These are phyloP conservation scores for Yamadazyma sp. DNA, from an alignment of 1,139 yeast genomes.

Conservation along the genomic window DNA sequence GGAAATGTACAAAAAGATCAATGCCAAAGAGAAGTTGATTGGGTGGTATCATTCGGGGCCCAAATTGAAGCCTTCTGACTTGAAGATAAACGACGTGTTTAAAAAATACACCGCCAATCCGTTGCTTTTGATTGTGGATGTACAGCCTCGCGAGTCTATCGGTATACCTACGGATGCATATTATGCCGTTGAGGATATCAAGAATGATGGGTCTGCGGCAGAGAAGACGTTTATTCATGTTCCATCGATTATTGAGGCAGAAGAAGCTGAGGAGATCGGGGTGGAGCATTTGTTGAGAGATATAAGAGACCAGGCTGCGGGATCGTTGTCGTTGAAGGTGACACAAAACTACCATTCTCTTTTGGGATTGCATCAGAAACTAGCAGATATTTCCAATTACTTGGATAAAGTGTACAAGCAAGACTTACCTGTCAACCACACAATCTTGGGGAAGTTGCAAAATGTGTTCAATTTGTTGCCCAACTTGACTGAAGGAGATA, in stretches of 20 bases:
- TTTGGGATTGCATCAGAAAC: conserved; percentile 79
- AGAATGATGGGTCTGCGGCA: conserved; percentile 93
- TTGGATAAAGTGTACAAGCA: conserved; percentile 72
- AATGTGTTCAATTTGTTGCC: conserved; percentile 94
- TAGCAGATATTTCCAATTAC: conserved; percentile 77
- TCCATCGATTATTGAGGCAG: conserved; percentile 92
- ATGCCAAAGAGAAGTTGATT: conserved; percentile 91
- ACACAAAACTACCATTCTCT: conserved; percentile 89
- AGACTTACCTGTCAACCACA: conserved; percentile 83
- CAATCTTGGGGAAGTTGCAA: conserved; percentile 87
- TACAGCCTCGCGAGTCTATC: conserved; percentile 65
- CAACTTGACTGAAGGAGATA: conserved; percentile 48
- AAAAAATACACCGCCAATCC: conserved; percentile 84
- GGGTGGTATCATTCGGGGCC: conserved; percentile 99
- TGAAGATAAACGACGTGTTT: conserved; percentile 85
- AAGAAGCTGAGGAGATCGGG: conserved; percentile 98
- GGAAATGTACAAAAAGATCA: conserved; percentile 95
- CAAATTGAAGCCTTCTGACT: conserved; percentile 80
- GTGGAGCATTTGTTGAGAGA: conserved; percentile 95
- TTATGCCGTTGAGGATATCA: conserved; percentile 90
- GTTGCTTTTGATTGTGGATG: conserved; percentile 85
- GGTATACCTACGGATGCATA: conserved; percentile 98
- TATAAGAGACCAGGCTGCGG: conserved; percentile 95
- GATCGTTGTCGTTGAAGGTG: conserved; percentile 80
- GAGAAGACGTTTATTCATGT: conserved; percentile 92